These are phyloP conservation scores for Exophiala sideris DNA, from an alignment of 2,329 filamentous ascomycete species.

Conservation along the genomic window DNA sequence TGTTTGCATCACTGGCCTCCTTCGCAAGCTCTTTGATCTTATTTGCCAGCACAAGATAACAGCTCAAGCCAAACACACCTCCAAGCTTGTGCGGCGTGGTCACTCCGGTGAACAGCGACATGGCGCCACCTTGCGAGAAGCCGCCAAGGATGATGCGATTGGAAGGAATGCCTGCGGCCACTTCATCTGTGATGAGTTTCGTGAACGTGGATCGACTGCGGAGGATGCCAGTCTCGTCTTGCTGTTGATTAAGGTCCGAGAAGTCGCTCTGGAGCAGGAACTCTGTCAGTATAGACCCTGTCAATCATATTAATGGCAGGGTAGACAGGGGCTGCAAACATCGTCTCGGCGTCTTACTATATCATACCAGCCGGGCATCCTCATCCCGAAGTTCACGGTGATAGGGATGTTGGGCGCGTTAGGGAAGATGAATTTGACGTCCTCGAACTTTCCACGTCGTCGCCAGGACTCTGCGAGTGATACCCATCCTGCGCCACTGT, in stretches of 20 bases:
- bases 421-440: conserved; percentile 92
- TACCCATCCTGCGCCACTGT: conserved; percentile 60
- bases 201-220: conserved; percentile 73
- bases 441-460: conserved; percentile 71
- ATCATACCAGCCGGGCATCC: conserved; percentile 42
- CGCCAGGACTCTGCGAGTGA: conserved; percentile 85
- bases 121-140: conserved; percentile 73
- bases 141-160: conserved; percentile 75
- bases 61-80: conserved; percentile 83
- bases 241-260: conserved; percentile 39
- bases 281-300: not conserved
- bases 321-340: conserved; percentile 25
- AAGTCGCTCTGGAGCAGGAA: conserved; percentile 36
- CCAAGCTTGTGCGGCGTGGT: conserved; percentile 72
- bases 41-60: conserved; percentile 70
- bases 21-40: conserved; percentile 59
- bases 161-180: conserved; percentile 74
- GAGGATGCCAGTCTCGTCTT: conserved; percentile 67
- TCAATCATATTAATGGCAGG: not conserved
- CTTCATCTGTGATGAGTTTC: conserved; percentile 72
- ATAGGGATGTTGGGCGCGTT: conserved; percentile 85
- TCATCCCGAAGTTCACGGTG: conserved; percentile 50
- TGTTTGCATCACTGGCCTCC: conserved; percentile 56
- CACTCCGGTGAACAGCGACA: conserved; percentile 76
- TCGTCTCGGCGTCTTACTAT: conserved; percentile 44